Conservation (phyloP, 2,329 filamentous ascomycete genomes). For the Biscogniauxia sp. region DNA sequence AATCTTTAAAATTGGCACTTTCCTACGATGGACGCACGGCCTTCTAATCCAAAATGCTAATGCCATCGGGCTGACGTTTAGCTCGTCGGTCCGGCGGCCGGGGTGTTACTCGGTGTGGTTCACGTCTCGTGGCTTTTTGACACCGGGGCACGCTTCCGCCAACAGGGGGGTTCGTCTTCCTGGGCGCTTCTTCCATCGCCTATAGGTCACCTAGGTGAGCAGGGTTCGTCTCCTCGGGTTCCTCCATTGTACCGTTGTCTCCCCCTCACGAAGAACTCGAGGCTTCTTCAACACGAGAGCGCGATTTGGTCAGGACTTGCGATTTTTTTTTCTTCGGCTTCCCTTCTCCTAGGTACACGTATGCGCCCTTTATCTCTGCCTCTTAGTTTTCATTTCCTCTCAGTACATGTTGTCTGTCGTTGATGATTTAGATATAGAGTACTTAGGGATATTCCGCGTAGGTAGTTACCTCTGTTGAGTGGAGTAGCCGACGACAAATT, state of each 20-base stretch:
- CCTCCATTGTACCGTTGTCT: background rate
- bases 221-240: background rate
- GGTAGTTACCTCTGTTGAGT: background rate
- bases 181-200: background rate
- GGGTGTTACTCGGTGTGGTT: background rate
- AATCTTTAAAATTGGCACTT: background rate
- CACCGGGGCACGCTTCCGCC: background rate
- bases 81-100: background rate
- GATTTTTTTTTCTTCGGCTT: background rate
- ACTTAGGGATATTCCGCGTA: no score
- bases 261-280: background rate
- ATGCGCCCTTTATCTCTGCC: background rate
- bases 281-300: background rate
- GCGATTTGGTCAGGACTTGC: background rate
- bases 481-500: background rate
- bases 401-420: no score
- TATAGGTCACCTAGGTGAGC: background rate
- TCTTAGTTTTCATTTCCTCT: no score
- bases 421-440: no score
- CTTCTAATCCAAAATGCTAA: background rate
- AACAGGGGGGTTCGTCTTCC: background rate
- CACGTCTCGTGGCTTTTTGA: background rate
- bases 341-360: no score
- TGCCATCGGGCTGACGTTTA: background rate
- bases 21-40: background rate